Evolutionary conservation across 148 eudicot genomes (phyloP), one percentile per base, ranked within the genome.

Genomic region (Nepenthes gracilis): DNA sequence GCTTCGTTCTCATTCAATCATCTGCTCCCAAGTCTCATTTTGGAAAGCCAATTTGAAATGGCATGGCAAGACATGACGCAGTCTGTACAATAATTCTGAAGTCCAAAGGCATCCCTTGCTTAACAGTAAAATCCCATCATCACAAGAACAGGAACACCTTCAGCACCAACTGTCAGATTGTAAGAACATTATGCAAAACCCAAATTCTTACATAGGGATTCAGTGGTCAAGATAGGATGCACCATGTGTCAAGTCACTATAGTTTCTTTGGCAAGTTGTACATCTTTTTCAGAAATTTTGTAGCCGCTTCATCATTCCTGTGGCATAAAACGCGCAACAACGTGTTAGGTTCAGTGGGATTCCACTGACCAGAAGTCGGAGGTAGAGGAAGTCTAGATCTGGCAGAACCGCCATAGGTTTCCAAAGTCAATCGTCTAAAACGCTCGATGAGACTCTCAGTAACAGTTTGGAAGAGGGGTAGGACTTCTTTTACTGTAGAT

Each of bases 341-440:
- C 0, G 98, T 93, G 76, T 93, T 93, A 14, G 98, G 88, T 57
- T 93, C 98, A 33, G 85, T 73, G 2, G 94, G 81, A 54, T 69
- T 82, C 98, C 98, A 93, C 36, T 93, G 85, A 67, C 91, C 96
- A 4, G 96, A 78, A 61, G 98, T 93, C 38, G 95, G 85, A 55
- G 98, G 98, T 50, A 93, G 68, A 1, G 98, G 98, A 53, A 86
- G 85, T 67, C 89, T 73, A 36, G 95, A 77, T 74, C 72, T 88
- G 47, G 88, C 95, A 51, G 96, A 88, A 8, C 95, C 77, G 3
- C 96, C 96, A 49, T 82, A 88, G 2, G 82, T 55, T 67, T 93
- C 96, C 69, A 88, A 52, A 14, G 91, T 79, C 69, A 70, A 67
- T 2, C 82, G 87, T 62, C 79, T 84, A 57, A 88, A 88, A 14